Conservation (phyloP, 164 flowering plant species). For the Buxus sempervirens region DNA sequence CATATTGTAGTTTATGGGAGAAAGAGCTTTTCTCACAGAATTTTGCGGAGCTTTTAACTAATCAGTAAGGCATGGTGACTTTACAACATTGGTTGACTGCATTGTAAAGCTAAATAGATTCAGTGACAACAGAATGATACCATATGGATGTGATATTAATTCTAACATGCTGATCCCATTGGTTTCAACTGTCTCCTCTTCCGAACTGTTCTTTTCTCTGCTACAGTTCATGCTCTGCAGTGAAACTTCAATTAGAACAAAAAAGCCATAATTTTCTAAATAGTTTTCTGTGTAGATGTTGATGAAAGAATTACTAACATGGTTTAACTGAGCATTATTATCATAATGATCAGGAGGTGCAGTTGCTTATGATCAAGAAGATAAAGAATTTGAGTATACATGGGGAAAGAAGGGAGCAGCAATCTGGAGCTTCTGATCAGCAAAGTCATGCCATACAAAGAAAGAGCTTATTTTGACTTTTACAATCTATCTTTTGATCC, state of each 20-base stretch:
- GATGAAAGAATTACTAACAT: slow-evolving; percentile 11
- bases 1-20: slow-evolving; percentile 53
- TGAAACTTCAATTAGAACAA: slow-evolving; percentile 1
- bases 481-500: no score
- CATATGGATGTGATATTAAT: slow-evolving; percentile 17
- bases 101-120: not conserved
- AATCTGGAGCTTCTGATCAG: no score
- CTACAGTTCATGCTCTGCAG: slow-evolving; percentile 21
- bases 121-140: slow-evolving; percentile 15
- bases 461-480: no score
- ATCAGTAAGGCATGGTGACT: slow-evolving; percentile 31
- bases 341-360: not conserved
- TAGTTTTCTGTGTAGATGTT: not conserved
- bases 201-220: slow-evolving; percentile 12
- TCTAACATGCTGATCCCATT: not conserved
- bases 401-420: no score
- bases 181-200: slow-evolving; percentile 13
- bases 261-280: not conserved
- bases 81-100: not conserved
- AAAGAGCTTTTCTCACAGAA: slow-evolving; percentile 58
- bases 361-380: no score
- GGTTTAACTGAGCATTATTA: not conserved
- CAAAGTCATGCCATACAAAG: no score
- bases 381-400: no score
- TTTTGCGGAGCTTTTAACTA: slow-evolving; percentile 23